Evolutionary conservation across 441 rosid genomes (phyloP), one percentile per base, ranked within the genome.

Genomic region (Omphalea diandra): DNA sequence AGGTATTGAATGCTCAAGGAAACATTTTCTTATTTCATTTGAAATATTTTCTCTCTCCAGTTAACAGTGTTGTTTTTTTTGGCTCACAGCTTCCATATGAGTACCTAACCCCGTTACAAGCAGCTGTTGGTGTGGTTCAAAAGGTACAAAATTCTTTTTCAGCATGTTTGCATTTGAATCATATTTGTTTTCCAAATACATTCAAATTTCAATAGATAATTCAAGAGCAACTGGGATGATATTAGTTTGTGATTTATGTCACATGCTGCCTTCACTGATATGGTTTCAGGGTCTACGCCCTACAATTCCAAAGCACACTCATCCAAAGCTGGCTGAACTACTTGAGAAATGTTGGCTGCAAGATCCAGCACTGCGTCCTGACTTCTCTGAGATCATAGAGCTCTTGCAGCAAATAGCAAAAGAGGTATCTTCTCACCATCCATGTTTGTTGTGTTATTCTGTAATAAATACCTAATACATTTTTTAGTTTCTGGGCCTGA

Each of bases 51-150:
- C 22, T 22, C 44, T 62, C 31, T 22, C 32, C 22, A 11, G 11
- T 64, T 8, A 55, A n/a, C 3, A n/a, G 26, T 7, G 9, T 32
- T 69, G 49, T 5, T 43, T n/a, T 70, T 61, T 68, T 72, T 71
- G 67, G 53, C 67, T 80, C 73, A 61, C 93, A 96, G 99, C 86
- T 93, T 53, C 97, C 98, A 49, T 96, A 96, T 53, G 77, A 94
- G 38, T 69, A 74, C 80, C 69, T 90, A 75, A 90, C 97, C 69
- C 99, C 99, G 49, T 68, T 95, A 65, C 97, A 95, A 84, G 97
- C 99, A 20, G 98, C 99, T 40, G 91, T 96, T 46, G 97, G 98
- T 29, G 98, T 93, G 72, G 98, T 93, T 70, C 98, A 93, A 75
- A 93, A 88, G 96, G 98, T 93, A 84, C 55, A 33, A n/a, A 18